phyloP scores from a whole-genome alignment of 2,329 filamentous ascomycete species.

The Neophaeococcomyces aloes region DNA sequence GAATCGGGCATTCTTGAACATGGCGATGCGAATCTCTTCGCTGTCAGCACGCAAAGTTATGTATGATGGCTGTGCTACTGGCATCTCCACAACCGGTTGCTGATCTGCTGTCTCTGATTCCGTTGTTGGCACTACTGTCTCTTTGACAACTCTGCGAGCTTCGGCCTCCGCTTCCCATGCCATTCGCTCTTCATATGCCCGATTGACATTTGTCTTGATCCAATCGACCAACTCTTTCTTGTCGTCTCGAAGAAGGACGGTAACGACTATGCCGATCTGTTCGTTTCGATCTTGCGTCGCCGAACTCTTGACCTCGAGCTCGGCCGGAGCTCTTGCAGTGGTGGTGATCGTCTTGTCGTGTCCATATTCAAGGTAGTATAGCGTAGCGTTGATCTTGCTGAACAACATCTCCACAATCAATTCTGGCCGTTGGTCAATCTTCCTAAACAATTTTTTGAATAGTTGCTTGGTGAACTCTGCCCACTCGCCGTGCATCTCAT shows the following conservation, averaged over 20 bases:
- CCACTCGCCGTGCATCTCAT: conserved; percentile 72
- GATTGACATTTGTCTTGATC: conserved; percentile 61
- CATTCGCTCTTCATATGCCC: conserved; percentile 61
- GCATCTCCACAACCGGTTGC: conserved; percentile 22
- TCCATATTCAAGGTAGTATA: conserved; percentile 83
- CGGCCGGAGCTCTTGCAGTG: conserved; percentile 60
- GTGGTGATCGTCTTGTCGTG: conserved; percentile 67
- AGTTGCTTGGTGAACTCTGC: conserved; percentile 79
- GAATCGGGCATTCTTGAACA: conserved; percentile 83
- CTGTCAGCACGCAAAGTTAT: conserved; percentile 34
- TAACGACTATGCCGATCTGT: conserved; percentile 70
- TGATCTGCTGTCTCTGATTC: conserved; percentile 22
- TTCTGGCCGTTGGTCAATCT: conserved; percentile 74
- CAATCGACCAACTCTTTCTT: conserved; percentile 67
- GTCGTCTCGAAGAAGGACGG: conserved; percentile 68
- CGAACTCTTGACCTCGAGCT: conserved; percentile 69
- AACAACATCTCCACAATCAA: conserved; percentile 88
- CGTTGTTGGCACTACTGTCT: conserved; percentile 14
- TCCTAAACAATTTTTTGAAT: conserved; percentile 69
- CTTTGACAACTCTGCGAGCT: conserved; percentile 29
- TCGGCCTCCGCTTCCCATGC: conserved; percentile 66
- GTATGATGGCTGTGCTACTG: conserved; percentile 11
- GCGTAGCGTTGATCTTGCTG: conserved; percentile 73
- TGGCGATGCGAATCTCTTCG: conserved; percentile 40
- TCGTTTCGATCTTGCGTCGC: conserved; percentile 52